Conservation (phyloP, 257 asterid species). For the Gardenia jasminoides region DNA sequence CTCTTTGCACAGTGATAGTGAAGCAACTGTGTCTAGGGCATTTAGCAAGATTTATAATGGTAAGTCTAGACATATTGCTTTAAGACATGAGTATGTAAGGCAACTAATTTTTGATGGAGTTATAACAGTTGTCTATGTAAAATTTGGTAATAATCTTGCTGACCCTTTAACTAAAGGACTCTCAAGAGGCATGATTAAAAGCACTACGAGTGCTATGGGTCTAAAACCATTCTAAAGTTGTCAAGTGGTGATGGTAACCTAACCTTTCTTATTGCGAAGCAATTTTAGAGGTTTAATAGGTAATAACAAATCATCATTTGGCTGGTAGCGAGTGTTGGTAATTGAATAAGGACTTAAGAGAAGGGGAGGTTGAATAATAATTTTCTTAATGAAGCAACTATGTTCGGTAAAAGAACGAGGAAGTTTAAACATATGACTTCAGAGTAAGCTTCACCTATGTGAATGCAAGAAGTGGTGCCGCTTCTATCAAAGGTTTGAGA, state of each 20-base stretch:
- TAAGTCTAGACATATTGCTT: conserved; percentile 1
- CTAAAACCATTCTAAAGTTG: not conserved
- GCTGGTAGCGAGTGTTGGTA: no score
- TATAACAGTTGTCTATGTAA: not conserved
- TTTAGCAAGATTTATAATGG: conserved; percentile 2
- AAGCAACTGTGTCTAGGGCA: conserved; percentile 4
- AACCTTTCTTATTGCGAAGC: not conserved
- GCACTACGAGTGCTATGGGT: no score
- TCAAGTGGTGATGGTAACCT: not conserved
- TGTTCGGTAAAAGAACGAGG: no score
- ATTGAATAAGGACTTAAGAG: no score
- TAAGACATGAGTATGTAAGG: not conserved
- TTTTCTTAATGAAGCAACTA: no score
- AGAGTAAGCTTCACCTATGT: no score
- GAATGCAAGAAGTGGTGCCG: no score
- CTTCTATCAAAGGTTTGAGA: no score
- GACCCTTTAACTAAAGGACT: not conserved
- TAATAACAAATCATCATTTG: not conserved
- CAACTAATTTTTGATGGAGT: not conserved
- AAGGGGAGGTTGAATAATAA: no score
- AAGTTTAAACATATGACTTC: no score
- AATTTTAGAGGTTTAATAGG: not conserved
- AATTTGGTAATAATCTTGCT: not conserved
- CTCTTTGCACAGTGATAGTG: not conserved
- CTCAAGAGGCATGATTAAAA: no score